Evolutionary conservation across 352 stramenopile species (phyloP), one percentile per base, ranked within the genome.

Genomic region (Phytophthora sp.): DNA sequence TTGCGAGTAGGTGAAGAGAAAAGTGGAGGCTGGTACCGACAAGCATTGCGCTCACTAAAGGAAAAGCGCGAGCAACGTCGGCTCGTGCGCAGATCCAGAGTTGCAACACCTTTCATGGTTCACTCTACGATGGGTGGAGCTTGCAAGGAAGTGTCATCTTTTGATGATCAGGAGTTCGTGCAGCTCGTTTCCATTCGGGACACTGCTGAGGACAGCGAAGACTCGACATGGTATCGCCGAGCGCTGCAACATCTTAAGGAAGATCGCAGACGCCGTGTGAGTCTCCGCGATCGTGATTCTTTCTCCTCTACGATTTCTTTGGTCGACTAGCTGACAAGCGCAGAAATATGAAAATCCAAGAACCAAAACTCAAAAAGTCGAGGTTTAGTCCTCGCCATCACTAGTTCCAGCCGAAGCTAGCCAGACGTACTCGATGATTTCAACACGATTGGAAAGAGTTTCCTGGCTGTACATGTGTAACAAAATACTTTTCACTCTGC

Each of bases 1-100:
- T 50, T 84, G 18, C 65, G 57, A 15, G 29, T 57, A 18, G 51
- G 55, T 35, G 46, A 52, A 8, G 65, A 73, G 49, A 57, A 74
- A 18, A 49, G 26, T 15, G 54, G 45, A 21, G 69, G 36, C 23
- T 86, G 73, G 72, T 71, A 81, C 42, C 64, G 62, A 21, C 51
- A 64, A 4, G 71, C 80, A 16, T 59, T 92, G 13, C 71, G 60
- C 7, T 63, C 57, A n/a, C 65, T 90, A 1, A 70, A 74, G 27
- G 57, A 69, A 36, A 66, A 81, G 26, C 81, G 76, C 7, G 39
- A 85, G 52, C 66, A 71, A 49, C 72, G 50, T 13, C 55, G 46
- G 29, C 42, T 57, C 5, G n/a, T 53, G 21, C 45, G 38, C 20
- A 47, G 60, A 29, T 1, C 15, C 45, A 50, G 21, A 41, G 21